phyloP scores from a whole-genome alignment of 495 filamentous ascomycete genomes.

The Jackrogersella multiformis region DNA sequence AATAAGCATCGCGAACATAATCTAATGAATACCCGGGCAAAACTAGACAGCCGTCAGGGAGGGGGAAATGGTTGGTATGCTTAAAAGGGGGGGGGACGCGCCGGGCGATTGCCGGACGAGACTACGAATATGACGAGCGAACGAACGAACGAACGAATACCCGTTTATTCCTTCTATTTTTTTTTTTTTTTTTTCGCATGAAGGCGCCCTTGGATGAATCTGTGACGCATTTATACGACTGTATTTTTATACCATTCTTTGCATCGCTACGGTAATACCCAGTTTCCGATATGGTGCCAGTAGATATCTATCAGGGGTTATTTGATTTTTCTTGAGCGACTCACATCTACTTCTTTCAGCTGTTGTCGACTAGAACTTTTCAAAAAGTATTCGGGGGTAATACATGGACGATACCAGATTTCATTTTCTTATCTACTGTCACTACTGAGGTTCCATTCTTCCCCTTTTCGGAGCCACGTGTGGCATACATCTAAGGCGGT shows the following conservation, averaged over 20 bases:
- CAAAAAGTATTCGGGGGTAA: slow-evolving; percentile 9
- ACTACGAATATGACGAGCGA: slow-evolving; percentile 41
- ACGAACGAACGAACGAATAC: slow-evolving; percentile 27
- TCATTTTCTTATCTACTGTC: slow-evolving; percentile 33
- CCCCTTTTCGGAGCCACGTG: slow-evolving; percentile 6
- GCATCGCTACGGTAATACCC: slow-evolving; percentile 40
- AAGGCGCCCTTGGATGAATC: slow-evolving; percentile 22
- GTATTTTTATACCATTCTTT: slow-evolving; percentile 42
- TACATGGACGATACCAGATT: slow-evolving; percentile 16
- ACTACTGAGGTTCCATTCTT: slow-evolving; percentile 28
- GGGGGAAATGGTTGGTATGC: background rate
- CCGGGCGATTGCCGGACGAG: slow-evolving; percentile 33
- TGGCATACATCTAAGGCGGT: slow-evolving; percentile 4
- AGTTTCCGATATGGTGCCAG: slow-evolving; percentile 29
- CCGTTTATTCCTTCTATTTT: slow-evolving; percentile 31
- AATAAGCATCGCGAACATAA: slow-evolving; percentile 85
- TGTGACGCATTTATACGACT: slow-evolving; percentile 41
- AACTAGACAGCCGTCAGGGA: background rate
- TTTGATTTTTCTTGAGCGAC: slow-evolving; percentile 13
- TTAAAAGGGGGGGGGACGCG: slow-evolving; percentile 1
- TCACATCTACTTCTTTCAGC: slow-evolving; percentile 11
- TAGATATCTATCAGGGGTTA: slow-evolving; percentile 23
- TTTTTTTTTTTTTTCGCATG: slow-evolving; percentile 12
- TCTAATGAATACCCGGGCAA: slow-evolving; percentile 51
- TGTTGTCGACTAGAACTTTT: slow-evolving; percentile 19